Percentiles rank a stretch among this genome's conserved stretches.
These are phyloP conservation scores for Mycena epipterygia DNA, from an alignment of 768 basidiomycete species.

Conservation along the genomic window DNA sequence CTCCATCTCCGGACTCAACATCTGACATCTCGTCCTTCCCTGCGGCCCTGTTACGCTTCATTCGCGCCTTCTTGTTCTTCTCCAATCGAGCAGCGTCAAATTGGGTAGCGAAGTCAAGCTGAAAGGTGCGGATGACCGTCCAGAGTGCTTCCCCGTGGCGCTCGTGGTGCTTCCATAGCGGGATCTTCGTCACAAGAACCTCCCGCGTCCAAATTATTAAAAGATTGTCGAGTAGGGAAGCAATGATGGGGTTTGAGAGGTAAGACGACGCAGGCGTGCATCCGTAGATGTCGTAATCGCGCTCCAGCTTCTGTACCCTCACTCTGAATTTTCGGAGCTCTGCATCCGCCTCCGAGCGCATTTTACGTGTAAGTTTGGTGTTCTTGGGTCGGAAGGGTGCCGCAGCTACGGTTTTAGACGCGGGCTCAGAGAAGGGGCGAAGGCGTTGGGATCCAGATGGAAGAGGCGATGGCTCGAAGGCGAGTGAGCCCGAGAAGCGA, in stretches of 20 bases:
- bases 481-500: neutral
- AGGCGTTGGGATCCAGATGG: neutral
- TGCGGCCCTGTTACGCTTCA: neutral
- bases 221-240: conserved; percentile 20
- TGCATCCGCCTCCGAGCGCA: conserved; percentile 1
- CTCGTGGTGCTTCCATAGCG: conserved; percentile 11
- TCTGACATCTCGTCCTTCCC: neutral
- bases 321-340: neutral
- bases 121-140: neutral
- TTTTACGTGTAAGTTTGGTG: conserved; percentile 9
- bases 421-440: neutral
- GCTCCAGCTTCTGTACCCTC: conserved; percentile 9
- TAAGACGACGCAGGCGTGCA: conserved; percentile 14
- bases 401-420: neutral
- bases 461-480: conserved; percentile 14
- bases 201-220: neutral
- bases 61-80: conserved; percentile 8
- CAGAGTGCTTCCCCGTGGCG: conserved; percentile 8
- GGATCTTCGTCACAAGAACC: neutral
- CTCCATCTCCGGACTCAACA: neutral
- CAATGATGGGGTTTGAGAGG: conserved; percentile 5
- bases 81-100: neutral
- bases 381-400: neutral
- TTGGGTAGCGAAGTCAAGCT: neutral
- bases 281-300: conserved; percentile 7